A percentile compares a stretch with the other conserved stretches of the same genome.
Conservation (phyloP, 2,329 filamentous ascomycete genomes). For the Ascochyta koolunga region DNA sequence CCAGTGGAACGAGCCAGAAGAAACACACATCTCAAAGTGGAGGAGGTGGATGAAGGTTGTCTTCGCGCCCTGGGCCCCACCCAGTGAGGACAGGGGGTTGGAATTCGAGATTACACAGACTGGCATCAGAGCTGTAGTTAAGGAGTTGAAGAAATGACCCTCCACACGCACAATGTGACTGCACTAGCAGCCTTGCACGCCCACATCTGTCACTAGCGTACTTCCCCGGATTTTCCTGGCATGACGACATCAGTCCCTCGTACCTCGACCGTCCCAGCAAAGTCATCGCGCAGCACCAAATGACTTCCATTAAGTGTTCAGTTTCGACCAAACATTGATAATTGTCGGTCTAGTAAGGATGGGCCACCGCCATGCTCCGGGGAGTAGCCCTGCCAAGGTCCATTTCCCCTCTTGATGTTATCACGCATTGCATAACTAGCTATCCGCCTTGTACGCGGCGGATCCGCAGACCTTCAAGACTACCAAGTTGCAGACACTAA, state of each 20-base stretch:
- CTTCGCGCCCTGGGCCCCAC: slow-evolving; percentile 77
- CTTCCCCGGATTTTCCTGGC: neutral
- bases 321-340: neutral
- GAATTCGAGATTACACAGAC: slow-evolving; percentile 71
- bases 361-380: neutral
- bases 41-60: slow-evolving; percentile 85
- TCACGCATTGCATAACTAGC: neutral
- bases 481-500: neutral
- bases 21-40: slow-evolving; percentile 63
- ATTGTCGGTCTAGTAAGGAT: neutral
- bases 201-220: neutral
- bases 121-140: slow-evolving; percentile 34
- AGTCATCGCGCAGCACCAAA: neutral
- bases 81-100: slow-evolving; percentile 59
- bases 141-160: slow-evolving; percentile 3
- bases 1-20: slow-evolving; percentile 48
- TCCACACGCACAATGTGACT: too few species aligned
- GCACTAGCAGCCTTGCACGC: too few species aligned
- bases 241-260: neutral
- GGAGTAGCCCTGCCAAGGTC: neutral
- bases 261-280: neutral
- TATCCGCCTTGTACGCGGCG: neutral
- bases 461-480: neutral
- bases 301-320: too few species aligned
- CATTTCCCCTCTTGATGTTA: neutral